Evolutionary conservation across 257 asterid genomes (phyloP), one percentile per base, ranked within the genome.

Genomic region (Gynochthodes officinalis): DNA sequence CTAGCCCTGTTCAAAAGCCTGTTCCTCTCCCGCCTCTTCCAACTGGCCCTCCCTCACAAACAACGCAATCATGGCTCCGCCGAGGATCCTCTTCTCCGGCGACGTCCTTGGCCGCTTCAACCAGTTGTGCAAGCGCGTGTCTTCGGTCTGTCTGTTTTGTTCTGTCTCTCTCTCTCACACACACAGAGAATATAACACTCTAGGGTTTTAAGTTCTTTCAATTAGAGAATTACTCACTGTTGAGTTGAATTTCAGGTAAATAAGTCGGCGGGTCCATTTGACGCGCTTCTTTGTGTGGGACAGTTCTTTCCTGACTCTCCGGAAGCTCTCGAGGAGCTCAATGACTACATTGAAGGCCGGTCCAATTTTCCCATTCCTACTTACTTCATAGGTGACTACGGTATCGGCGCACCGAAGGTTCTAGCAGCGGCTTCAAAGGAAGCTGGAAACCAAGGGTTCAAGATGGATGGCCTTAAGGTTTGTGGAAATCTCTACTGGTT

Each of bases 181-280:
- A 8, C 50, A 1, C 46, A 21, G n/a, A 63, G 63, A 57, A 27
- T 15, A 37, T 28, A 10, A 2, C 2, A 9, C 11, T 19, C 15
- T 71, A n/a, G 48, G 66, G 23, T 67, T 61, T 61, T 58, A 23
- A 25, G 10, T 8, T 59, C 59, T 48, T 5, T 33, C 67, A 7
- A 46, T 18, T 52, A 10, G 48, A 44, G 27, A 15, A 66, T 54
- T 70, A 76, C 71, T 40, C 40, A 62, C 39, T 19, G 13, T 68
- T 76, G 48, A 50, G 32, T 72, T 66, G 74, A 71, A 61, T 27
- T 76, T 69, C 84, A 94, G 99, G 99, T 94, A 82, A 94, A 87
- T 81, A 94, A 91, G 76, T 85, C 97, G 72, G 96, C 99, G 54
- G 99, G 99, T 64, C 97, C 99, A 39, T 94, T 94, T 73, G 97